Evolutionary conservation across 176 grass and related monocot genomes (phyloP).

Genomic region (Saccharum spontaneum): DNA sequence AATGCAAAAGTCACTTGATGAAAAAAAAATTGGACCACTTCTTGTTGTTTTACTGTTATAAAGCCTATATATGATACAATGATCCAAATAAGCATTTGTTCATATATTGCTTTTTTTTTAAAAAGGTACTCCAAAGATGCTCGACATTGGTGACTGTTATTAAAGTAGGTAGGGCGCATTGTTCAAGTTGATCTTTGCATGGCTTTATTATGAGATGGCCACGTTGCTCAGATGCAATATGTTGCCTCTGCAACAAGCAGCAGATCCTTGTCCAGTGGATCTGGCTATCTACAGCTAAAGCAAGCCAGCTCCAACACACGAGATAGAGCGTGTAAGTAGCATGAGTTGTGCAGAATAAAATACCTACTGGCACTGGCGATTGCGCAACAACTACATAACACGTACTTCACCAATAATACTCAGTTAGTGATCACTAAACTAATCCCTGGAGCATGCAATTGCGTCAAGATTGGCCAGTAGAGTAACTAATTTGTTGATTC

Average conservation of each 20-base stretch:
- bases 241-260: slow-evolving; percentile 10
- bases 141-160: neutral
- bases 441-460: slow-evolving; percentile 6
- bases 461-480: neutral
- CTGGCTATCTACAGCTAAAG: neutral
- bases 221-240: slow-evolving; percentile 20
- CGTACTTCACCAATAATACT: neutral
- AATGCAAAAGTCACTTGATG: neutral
- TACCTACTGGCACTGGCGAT: neutral
- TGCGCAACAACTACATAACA: neutral
- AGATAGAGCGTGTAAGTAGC: neutral
- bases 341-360: neutral
- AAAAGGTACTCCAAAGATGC: neutral
- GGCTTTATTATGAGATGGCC: neutral
- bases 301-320: slow-evolving; percentile 20
- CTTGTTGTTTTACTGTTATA: neutral
- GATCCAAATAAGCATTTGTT: neutral
- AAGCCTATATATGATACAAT: neutral
- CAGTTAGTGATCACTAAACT: neutral
- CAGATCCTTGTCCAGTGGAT: slow-evolving; percentile 25
- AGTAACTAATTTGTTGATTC: slow-evolving; percentile 20
- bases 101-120: neutral
- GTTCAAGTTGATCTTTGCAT: neutral
- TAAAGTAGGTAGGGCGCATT: neutral
- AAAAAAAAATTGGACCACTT: slow-evolving; percentile 18